phyloP scores from a whole-genome alignment of 108 stramenopile genomes.

The Cyclotella sp. region DNA sequence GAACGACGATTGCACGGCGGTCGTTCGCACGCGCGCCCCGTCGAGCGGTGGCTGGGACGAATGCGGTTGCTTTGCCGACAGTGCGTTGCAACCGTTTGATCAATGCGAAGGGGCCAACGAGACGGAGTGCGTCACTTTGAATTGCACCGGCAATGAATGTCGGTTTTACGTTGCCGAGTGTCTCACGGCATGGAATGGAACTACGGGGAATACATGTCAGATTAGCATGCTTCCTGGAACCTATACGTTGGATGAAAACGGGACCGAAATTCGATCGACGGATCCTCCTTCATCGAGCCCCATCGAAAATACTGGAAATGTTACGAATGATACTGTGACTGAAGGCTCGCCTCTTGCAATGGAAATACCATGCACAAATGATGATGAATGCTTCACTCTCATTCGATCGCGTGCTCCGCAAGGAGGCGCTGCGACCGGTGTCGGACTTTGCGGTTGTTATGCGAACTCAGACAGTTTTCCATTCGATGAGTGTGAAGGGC shows the following conservation, averaged over 20 bases:
- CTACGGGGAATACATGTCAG: background rate
- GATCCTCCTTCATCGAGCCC: background rate
- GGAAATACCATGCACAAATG: background rate
- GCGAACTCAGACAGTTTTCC: background rate
- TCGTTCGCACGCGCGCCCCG: background rate
- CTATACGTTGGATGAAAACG: background rate
- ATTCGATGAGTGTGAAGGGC: conserved; percentile 17
- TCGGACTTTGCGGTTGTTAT: background rate
- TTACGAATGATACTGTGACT: background rate
- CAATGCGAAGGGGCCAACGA: conserved; percentile 8
- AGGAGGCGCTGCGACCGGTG: conserved; percentile 22
- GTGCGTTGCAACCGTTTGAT: background rate
- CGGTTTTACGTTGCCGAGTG: background rate
- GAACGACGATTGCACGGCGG: background rate
- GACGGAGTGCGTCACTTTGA: background rate
- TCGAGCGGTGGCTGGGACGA: background rate
- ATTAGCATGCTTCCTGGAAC: conserved; percentile 1
- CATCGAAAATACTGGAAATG: background rate
- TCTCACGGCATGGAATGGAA: background rate
- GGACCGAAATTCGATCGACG: background rate
- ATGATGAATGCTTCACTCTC: conserved; percentile 19
- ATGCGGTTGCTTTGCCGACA: conserved; percentile 7
- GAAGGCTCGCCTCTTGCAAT: background rate
- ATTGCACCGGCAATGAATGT: background rate
- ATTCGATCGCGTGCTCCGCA: conserved; percentile 41